Base-by-base conservation (phyloP, 352 stramenopile species). In the Phytopythium cucurbitacearum region DNA sequence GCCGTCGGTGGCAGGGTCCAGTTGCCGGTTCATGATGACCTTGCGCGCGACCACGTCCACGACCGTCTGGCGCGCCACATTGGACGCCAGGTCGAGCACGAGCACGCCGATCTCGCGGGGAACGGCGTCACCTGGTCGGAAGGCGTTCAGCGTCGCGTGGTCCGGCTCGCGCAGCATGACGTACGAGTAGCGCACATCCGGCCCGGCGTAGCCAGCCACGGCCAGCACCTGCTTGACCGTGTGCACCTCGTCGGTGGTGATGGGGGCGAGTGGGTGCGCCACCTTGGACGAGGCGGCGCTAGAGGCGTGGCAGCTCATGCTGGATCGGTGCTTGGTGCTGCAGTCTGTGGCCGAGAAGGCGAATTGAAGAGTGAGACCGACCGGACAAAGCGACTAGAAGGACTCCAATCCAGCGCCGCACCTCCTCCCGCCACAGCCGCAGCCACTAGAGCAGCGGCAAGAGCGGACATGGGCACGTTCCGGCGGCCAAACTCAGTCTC, bases 111-210 rank as follows among this genome's bases (percentile, higher is more conserved):
- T 59, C 45, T 81, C 71, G 3, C 71, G 71, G 37, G 71, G 71
- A 34, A 81, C 65, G 37, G 58, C 35, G 11, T 78, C 57, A 10
- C 68, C 62, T 4, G 39, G 13, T 35, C 60, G 51, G 47, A 78
- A 81, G 39, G 67, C 65, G 47, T 56, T 42, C 43, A 81, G 51
- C 32, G 68, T 81, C 34, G 57, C 43, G 58, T 81, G 65, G 46
- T 81, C 65, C 2, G 71, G 71, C 49, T 78, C 71, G 46, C 71
- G 73, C 55, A 81, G 53, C 68, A 81, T 71, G 44, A 81, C 71
- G 53, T 81, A 81, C 38, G 68, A 73, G 53, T 72, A 81, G 44
- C 71, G 71, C 4, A 78, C 28, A 16, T 69, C 51, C 7, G 64
- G 43, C 11, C 68, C 59, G 11, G 48, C 57, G 62, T 71, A 69